These are phyloP conservation scores for Tetracladium maxilliforme DNA, from an alignment of 2,329 filamentous ascomycete genomes.

Conservation along the genomic window DNA sequence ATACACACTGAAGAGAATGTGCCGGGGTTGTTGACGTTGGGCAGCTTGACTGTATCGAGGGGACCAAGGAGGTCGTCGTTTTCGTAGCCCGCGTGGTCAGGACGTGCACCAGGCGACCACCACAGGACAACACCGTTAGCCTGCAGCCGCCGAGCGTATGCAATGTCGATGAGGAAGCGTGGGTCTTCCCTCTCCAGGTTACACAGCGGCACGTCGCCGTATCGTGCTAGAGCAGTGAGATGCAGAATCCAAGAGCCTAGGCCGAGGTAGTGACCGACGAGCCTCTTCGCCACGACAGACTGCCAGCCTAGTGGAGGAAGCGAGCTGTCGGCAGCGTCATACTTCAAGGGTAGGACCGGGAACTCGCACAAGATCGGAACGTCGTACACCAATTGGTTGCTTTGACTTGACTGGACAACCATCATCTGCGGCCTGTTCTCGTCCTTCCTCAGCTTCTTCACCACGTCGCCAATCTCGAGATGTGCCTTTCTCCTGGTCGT, in stretches of 20 bases:
- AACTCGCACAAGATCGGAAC: slow-evolving; percentile 74
- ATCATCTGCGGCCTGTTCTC: slow-evolving; percentile 68
- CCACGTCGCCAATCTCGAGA: slow-evolving; percentile 71
- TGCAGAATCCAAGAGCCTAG: slow-evolving; percentile 89
- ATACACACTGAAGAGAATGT: slow-evolving; percentile 95
- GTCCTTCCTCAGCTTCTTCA: slow-evolving; percentile 84
- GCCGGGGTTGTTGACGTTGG: slow-evolving; percentile 80
- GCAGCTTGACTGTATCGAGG: slow-evolving; percentile 82
- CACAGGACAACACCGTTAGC: slow-evolving; percentile 88
- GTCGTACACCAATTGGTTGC: slow-evolving; percentile 67
- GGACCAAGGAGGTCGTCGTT: slow-evolving; percentile 75
- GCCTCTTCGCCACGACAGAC: slow-evolving; percentile 66
- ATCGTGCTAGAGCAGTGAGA: slow-evolving; percentile 72
- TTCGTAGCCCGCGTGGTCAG: slow-evolving; percentile 93
- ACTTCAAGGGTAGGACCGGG: slow-evolving; percentile 66
- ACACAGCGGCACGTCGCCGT: slow-evolving; percentile 88
- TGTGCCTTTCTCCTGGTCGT: slow-evolving; percentile 82
- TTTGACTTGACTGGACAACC: slow-evolving; percentile 82
- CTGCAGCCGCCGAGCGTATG: slow-evolving; percentile 80
- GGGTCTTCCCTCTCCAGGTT: slow-evolving; percentile 93
- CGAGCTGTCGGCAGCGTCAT: slow-evolving; percentile 72
- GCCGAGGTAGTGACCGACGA: slow-evolving; percentile 82
- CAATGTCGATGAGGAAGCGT: slow-evolving; percentile 86
- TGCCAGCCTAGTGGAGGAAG: slow-evolving; percentile 93
- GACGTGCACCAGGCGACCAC: slow-evolving; percentile 81